Conservation (phyloP, 2,329 filamentous ascomycete species). For the Rutstroemia sp. region DNA sequence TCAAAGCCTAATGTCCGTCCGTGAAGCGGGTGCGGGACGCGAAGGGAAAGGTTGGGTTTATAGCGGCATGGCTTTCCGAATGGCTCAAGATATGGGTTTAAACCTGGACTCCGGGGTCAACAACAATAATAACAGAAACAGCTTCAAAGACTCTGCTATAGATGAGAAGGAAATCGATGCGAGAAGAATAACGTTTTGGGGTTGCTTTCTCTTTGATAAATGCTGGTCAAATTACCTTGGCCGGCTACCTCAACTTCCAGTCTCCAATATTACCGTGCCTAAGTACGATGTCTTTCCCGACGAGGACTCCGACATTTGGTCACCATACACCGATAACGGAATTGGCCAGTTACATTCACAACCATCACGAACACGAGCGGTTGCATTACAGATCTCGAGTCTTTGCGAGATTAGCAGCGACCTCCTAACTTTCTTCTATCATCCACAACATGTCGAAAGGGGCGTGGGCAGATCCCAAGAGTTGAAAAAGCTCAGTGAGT, state of each 20-base stretch:
- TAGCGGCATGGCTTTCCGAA: slow-evolving; percentile 95
- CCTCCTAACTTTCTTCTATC: slow-evolving; percentile 83
- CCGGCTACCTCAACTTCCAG: slow-evolving; percentile 78
- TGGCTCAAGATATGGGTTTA: slow-evolving; percentile 90
- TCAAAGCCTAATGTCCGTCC: slow-evolving; percentile 66
- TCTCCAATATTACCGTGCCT: slow-evolving; percentile 71
- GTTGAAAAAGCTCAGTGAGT: slow-evolving; percentile 84
- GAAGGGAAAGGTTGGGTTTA: slow-evolving; percentile 98
- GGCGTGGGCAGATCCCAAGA: slow-evolving; percentile 72
- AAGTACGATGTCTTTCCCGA: slow-evolving; percentile 87
- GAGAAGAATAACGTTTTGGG: slow-evolving; percentile 90
- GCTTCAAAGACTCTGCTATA: slow-evolving; percentile 35
- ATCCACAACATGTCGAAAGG: slow-evolving; percentile 59
- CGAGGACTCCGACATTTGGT: slow-evolving; percentile 82
- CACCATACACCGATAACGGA: slow-evolving; percentile 79
- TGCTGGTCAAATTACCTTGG: slow-evolving; percentile 98
- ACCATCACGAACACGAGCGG: slow-evolving; percentile 73
- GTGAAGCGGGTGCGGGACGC: slow-evolving; percentile 88
- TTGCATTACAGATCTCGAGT: slow-evolving; percentile 72
- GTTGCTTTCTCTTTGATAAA: slow-evolving; percentile 97
- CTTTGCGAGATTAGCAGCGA: slow-evolving; percentile 94
- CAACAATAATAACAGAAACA: slow-evolving; percentile 40
- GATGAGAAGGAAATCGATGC: slow-evolving; percentile 84
- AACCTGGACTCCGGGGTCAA: slow-evolving; percentile 73
- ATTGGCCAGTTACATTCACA: slow-evolving; percentile 67